phyloP scores from a whole-genome alignment of 1,284 basidiomycete genomes.

The Wallemia mellicola region DNA sequence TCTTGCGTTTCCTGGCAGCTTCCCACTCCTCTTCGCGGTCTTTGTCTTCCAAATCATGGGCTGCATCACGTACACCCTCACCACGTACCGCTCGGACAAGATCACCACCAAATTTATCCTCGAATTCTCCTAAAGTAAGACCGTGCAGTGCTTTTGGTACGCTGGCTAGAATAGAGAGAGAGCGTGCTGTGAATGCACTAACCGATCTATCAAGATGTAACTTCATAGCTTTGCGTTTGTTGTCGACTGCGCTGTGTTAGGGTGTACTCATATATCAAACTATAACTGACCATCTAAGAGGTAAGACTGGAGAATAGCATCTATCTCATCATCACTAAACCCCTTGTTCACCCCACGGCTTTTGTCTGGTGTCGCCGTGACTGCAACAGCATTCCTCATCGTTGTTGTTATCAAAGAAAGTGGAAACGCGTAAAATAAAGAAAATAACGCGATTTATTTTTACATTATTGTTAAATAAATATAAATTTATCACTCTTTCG shows the following conservation, averaged over 20 bases:
- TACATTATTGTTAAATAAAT: too few relatives aligned
- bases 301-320: neutral
- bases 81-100: neutral
- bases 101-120: constrained; percentile 1
- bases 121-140: neutral
- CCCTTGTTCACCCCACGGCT: neutral
- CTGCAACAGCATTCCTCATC: neutral
- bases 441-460: neutral
- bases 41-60: neutral
- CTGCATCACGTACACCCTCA: neutral
- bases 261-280: too few relatives aligned
- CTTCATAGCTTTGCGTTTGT: neutral
- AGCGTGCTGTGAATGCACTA: neutral
- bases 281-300: neutral
- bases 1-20: neutral
- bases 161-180: neutral
- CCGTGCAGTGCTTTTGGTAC: neutral
- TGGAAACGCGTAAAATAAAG: neutral
- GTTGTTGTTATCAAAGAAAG: neutral
- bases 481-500: neutral
- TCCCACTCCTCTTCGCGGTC: neutral
- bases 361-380: neutral
- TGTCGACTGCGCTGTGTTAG: neutral
- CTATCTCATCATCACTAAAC: neutral
- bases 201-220: neutral